Evolutionary conservation across 1,139 yeast genomes (phyloP), one percentile per base, ranked within the genome.

Genomic region (Kodamaea plutei): DNA sequence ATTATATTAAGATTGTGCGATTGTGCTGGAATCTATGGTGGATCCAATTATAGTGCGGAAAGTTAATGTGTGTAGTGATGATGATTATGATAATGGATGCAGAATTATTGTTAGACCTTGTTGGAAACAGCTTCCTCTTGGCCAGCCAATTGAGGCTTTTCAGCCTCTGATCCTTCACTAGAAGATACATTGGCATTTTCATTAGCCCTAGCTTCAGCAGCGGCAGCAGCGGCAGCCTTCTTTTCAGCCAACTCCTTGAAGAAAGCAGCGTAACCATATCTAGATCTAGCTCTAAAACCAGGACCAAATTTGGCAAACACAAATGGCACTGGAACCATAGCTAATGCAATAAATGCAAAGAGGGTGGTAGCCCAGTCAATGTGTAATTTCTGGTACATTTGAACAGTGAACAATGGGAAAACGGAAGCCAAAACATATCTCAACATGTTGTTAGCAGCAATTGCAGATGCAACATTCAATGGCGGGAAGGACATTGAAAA

Each of bases 401-500:
- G 73, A 6, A 62, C 56, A 3, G 68, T 62, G 52, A 68, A 67
- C 35, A 66, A 54, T 31, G 73, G 73, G 53, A 66, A 67, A 6
- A 60, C 68, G 3, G 84, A 83, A 4, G 88, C 87, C 61, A 81
- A 61, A 2, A 73, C 40, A 47, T 82, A 83, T 56, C 91, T 72
- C 38, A 78, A 57, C 44, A 84, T 61, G 50, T 82, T 83, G 56
- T 83, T 84, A 4, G 94, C 94, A 26, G 91, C 91, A 36, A 83
- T 54, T 2, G 89, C 85, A 14, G 87, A 79, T 0, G 93, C 91
- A 23, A 82, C 79, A 21, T 73, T 69, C 27, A 74, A 54, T 31
- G 94, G 85, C 16, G 94, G 94, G 57, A 78, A 85, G 4, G 84
- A 58, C 67, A 78, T 68, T 23, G 85, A 71, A 52, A 84, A 78